Base-by-base conservation (phyloP, 2,329 filamentous ascomycete genomes). In the Orbilia oligospora region DNA sequence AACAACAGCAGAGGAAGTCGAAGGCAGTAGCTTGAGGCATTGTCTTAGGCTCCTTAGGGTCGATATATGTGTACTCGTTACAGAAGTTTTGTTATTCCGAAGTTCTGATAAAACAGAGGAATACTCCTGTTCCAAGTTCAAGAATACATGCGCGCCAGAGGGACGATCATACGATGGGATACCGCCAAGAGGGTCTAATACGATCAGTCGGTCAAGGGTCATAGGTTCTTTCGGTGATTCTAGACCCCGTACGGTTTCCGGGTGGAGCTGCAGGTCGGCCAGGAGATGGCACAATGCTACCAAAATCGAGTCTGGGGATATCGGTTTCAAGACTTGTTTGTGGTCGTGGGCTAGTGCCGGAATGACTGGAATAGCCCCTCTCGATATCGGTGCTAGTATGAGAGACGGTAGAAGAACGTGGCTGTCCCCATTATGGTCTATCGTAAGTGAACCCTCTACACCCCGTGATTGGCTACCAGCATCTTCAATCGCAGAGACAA, bases 121-220 rank as follows among this genome's bases (percentile, higher is more conserved):
- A 81, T 92, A 97, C 83, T 99, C 95, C 83, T 98, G 94, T 83
- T 97, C 92, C 71, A 99, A 88, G 82, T 99, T 99, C 83, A 99
- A 89, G 83, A 97, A 98, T 6, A 96, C 89, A 83, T 96, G 92
- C 1, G 92, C 88, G 64, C 88, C 89, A 81, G 91, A 85, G 53
- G 88, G 86, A 80, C 88, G 84, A 83, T 87, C 85, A 81, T 88
- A 83, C 76, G 93, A 87, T 0, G 96, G 96, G 55, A 94, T 93
- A 0, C 94, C 95, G 2, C 96, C 96, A 0, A 94, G 85, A 0
- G 93, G 91, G 83, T 99, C 96, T 5, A 99, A 87, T 30, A 99
- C 86, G 79, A 99, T 97, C 49, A 99, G 87, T 41, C 95, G 89
- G 83, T 98, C 95, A 5, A 99, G 85, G 0, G 89, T 81, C 51